Base-by-base conservation (phyloP, 345 rosid species). In the Arabidopsis thaliana region DNA sequence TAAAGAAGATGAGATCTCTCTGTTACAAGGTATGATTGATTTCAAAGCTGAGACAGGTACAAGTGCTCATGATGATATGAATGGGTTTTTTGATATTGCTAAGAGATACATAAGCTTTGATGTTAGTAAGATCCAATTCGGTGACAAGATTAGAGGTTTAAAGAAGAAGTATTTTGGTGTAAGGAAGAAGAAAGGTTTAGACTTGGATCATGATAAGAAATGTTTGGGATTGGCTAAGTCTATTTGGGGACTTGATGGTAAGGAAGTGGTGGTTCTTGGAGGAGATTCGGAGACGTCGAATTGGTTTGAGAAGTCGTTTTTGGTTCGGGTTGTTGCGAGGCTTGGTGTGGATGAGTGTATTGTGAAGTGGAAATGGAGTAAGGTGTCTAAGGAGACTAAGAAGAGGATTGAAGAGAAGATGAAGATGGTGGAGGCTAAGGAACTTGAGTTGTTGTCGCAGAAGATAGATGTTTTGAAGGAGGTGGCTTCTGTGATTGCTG, bases 61-160 rank as follows among this genome's bases (percentile, higher is more conserved):
- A 12, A 51, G 59, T 30, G 78, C 84, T 1, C 28, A 22, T 25
- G 63, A 72, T 0, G 85, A 83, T n/a, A 71, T 71, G 50, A 74
- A 14, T 10, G 68, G 36, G 2, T 84, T 84, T 42, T 73, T 67
- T 14, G 80, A 78, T 41, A 60, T 45, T 8, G 58, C 74, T 25
- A 79, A 67, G 75, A 48, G 79, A 2, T 33, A 57, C 0, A 34
- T 86, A 7, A 69, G 78, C 51, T 70, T 79, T 13, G 69, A 73
- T 11, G 75, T 73, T 16, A 45, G 69, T 8, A 75, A 40, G 38
- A 42, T 0, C 40, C 85, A 86, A 30, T 60, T 82, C 22, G 13
- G 0, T 4, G 84, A 83, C 2, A 86, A 86, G 64, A 75, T 86
- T 37, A 64, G 80, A 48, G 38, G 67, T 22, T 65, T 86, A 38